A percentile compares a stretch with the other conserved stretches of the same genome.
phyloP scores from a whole-genome alignment of 1,284 basidiomycete genomes.

The Cryptococcus floricola region DNA sequence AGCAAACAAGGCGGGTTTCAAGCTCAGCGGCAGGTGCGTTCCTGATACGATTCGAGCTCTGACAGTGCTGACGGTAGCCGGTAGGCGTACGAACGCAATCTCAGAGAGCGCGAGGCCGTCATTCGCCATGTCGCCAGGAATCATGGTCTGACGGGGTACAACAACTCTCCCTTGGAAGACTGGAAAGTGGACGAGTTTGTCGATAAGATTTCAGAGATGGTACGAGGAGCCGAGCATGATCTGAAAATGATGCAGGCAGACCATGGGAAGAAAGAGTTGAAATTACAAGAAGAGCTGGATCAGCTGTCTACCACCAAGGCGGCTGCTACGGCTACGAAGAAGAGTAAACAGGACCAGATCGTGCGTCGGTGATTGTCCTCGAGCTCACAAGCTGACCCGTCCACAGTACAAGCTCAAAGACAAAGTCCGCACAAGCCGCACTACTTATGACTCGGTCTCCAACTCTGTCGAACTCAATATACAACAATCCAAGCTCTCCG shows the following conservation, averaged over 20 bases:
- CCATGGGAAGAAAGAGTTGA: slow-evolving; percentile 36
- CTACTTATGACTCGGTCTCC: slow-evolving; percentile 58
- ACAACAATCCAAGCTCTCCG: slow-evolving; percentile 63
- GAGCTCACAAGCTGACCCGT: neutral
- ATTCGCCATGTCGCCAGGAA: slow-evolving; percentile 67
- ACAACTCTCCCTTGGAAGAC: slow-evolving; percentile 46
- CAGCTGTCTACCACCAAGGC: slow-evolving; percentile 30
- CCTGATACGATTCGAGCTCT: neutral
- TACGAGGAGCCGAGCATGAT: slow-evolving; percentile 37
- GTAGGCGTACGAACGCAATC: slow-evolving; percentile 71
- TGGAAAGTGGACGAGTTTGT: slow-evolving; percentile 36
- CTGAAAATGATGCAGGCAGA: slow-evolving; percentile 38
- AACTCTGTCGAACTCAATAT: slow-evolving; percentile 59
- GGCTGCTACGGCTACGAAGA: slow-evolving; percentile 33
- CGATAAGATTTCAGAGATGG: slow-evolving; percentile 36
- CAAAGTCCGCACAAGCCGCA: slow-evolving; percentile 53
- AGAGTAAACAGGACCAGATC: slow-evolving; percentile 57
- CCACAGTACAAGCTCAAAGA: slow-evolving; percentile 30
- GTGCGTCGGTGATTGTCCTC: slow-evolving; percentile 50
- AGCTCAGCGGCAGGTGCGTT: slow-evolving; percentile 41
- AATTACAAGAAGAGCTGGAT: slow-evolving; percentile 41
- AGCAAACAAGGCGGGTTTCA: slow-evolving; percentile 37
- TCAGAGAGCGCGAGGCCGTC: slow-evolving; percentile 66
- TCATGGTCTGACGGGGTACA: slow-evolving; percentile 71
- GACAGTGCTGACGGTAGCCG: neutral